These are phyloP conservation scores for Chenopodium formosanum DNA, from an alignment of 148 eudicot genomes.

Conservation along the genomic window DNA sequence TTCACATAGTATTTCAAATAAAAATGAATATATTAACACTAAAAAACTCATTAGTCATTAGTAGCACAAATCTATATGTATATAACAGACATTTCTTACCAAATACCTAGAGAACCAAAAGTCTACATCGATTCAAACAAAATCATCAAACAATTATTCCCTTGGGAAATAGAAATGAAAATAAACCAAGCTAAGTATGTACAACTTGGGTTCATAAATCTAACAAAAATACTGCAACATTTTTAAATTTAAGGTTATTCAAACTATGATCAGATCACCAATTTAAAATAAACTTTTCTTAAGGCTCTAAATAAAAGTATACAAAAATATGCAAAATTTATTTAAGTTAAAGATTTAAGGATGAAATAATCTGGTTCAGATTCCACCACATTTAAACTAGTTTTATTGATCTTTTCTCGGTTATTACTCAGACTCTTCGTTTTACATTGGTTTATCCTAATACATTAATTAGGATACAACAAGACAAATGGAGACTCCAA, in stretches of 20 bases:
- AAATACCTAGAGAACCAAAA: constrained; percentile 42
- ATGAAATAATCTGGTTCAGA: neutral
- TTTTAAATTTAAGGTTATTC: neutral
- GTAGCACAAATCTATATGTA: constrained; percentile 37
- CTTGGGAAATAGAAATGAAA: constrained; percentile 28
- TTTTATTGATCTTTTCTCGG: neutral
- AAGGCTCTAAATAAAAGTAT: no score
- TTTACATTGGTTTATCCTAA: neutral
- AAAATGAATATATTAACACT: constrained; percentile 4
- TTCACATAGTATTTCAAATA: constrained; percentile 30
- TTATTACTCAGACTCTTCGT: neutral
- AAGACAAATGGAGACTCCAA: neutral
- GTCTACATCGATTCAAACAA: constrained; percentile 29
- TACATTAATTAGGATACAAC: neutral
- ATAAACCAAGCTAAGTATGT: constrained; percentile 5
- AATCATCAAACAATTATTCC: constrained; percentile 44
- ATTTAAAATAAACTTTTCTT: no score
- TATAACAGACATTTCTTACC: constrained; percentile 41
- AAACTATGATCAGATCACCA: neutral
- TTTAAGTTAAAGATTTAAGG: neutral
- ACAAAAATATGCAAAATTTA: neutral
- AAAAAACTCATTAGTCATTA: constrained; percentile 6
- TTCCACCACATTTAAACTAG: neutral
- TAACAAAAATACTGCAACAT: constrained; percentile 4
- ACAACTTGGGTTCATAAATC: neutral